Conservation (phyloP, 2,329 filamentous ascomycete genomes). For the Dactylellina sp. region DNA sequence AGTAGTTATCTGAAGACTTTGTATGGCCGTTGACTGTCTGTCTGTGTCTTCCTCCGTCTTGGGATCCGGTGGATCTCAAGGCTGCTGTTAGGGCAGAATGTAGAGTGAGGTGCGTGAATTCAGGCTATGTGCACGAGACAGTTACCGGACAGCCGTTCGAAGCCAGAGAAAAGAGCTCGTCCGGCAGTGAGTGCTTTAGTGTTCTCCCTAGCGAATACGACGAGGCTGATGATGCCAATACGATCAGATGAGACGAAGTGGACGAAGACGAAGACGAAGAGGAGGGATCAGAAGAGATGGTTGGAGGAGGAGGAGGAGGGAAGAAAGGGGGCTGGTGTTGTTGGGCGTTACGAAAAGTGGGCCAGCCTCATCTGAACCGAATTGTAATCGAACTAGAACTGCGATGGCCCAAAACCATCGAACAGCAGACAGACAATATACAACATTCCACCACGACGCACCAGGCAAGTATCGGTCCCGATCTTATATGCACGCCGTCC, state of each 20-base stretch:
- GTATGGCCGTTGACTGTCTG: too few relatives aligned
- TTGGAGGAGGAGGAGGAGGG: background rate
- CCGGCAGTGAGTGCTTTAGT: conserved; percentile 27
- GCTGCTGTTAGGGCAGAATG: background rate
- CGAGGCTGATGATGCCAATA: conserved; percentile 2
- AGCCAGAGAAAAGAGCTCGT: background rate
- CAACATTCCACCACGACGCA: too few relatives aligned
- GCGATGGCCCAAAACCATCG: too few relatives aligned
- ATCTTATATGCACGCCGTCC: too few relatives aligned
- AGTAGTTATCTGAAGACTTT: too few relatives aligned
- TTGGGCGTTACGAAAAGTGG: conserved; percentile 7
- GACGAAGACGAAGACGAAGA: conserved; percentile 5
- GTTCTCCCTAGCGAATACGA: conserved; percentile 51
- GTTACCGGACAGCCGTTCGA: conserved; percentile 1
- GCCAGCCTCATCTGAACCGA: background rate
- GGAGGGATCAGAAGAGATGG: background rate
- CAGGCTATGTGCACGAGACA: conserved; percentile 39
- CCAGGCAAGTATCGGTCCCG: too few relatives aligned
- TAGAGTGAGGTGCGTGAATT: conserved; percentile 9
- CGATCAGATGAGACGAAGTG: background rate
- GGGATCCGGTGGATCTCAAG: too few relatives aligned
- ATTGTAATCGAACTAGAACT: too few relatives aligned
- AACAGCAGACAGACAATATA: too few relatives aligned
- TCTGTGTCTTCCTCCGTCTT: too few relatives aligned
- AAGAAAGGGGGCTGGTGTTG: conserved; percentile 49